Evolutionary conservation across 2,329 filamentous ascomycete genomes (phyloP).

Genomic region (Sporothrix brasiliensis): DNA sequence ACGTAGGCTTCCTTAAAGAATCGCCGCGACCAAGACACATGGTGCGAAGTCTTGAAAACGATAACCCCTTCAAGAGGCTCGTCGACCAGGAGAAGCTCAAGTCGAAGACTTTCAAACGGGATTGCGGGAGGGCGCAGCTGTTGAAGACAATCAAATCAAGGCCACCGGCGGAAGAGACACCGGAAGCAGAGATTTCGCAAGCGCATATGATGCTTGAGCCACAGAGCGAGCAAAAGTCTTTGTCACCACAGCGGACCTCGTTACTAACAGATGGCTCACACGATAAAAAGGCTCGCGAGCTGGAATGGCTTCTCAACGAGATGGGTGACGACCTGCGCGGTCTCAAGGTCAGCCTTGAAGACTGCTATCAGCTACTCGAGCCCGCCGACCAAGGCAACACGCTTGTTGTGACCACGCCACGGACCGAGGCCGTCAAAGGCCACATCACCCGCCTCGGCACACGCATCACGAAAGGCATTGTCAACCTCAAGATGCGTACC

Average conservation of each 20-base stretch:
- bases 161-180: neutral
- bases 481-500: slow-evolving; percentile 75
- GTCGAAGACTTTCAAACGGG: neutral
- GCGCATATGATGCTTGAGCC: neutral
- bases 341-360: slow-evolving; percentile 71
- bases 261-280: slow-evolving; percentile 37
- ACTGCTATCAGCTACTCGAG: slow-evolving; percentile 84
- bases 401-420: slow-evolving; percentile 81
- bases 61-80: neutral
- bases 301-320: slow-evolving; percentile 58
- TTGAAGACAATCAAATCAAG: too few relatives aligned
- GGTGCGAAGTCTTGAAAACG: neutral
- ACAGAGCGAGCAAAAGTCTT: neutral
- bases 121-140: too few relatives aligned
- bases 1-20: neutral
- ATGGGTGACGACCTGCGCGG: slow-evolving; percentile 53
- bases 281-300: slow-evolving; percentile 52
- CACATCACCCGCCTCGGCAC: slow-evolving; percentile 88
- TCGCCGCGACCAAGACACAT: neutral
- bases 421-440: slow-evolving; percentile 89
- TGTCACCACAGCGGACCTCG: neutral
- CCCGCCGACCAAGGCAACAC: slow-evolving; percentile 85
- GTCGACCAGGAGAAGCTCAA: slow-evolving; percentile 14
- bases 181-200: neutral
- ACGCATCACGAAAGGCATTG: slow-evolving; percentile 84